phyloP scores from a whole-genome alignment of 2,329 filamentous ascomycete species.

The Ilyonectria destructans region DNA sequence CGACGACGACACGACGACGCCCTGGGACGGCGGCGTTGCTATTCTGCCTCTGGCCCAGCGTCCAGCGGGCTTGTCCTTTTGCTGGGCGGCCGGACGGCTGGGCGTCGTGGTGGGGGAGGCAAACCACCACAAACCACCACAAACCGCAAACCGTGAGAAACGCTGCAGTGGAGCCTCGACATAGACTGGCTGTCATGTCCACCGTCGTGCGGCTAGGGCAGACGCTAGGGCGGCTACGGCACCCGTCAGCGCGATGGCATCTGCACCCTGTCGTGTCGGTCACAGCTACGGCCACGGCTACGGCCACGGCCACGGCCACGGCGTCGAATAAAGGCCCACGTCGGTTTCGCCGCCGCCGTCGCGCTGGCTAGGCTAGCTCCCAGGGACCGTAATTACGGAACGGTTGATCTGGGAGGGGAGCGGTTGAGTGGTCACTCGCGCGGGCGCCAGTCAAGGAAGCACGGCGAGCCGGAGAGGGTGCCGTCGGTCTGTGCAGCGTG shows the following conservation, averaged over 20 bases:
- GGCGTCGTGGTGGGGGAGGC: constrained; percentile 6
- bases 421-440: constrained; percentile 10
- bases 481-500: constrained; percentile 23
- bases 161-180: constrained; percentile 37
- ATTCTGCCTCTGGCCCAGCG: constrained; percentile 28
- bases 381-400: constrained; percentile 39
- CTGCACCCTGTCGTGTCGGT: constrained; percentile 34
- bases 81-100: background rate
- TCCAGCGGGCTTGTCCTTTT: background rate
- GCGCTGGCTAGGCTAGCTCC: constrained; percentile 12
- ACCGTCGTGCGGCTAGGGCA: constrained; percentile 44
- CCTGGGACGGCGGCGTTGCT: constrained; percentile 37
- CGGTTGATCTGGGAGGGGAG: constrained; percentile 33
- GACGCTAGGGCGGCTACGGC: constrained; percentile 50
- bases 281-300: too few species aligned
- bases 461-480: constrained; percentile 20
- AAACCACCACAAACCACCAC: constrained; percentile 11
- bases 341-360: constrained; percentile 42
- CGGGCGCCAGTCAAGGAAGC: constrained; percentile 9
- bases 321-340: constrained; percentile 42
- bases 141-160: constrained; percentile 32
- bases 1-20: background rate
- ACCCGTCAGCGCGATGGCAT: constrained; percentile 50
- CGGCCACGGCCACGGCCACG: background rate
- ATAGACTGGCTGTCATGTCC: constrained; percentile 49